These are phyloP conservation scores for Betula pendula DNA, from an alignment of 306 rosid species.

Conservation along the genomic window DNA sequence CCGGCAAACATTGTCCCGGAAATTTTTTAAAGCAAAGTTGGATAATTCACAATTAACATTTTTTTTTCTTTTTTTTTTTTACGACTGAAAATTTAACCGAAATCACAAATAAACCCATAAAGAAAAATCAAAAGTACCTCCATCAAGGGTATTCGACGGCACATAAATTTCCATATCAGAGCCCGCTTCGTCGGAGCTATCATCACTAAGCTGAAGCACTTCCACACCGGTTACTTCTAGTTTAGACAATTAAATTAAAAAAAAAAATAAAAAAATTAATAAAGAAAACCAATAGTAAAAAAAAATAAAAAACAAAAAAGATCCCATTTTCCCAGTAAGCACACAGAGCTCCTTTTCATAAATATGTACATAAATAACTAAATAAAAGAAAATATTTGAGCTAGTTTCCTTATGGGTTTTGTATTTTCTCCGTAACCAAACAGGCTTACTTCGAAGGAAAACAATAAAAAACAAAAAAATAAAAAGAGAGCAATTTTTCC, in stretches of 20 bases:
- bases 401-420: no score
- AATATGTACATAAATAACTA: no score
- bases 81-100: no score
- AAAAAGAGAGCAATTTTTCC: background rate
- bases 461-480: no score
- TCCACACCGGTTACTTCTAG: slow-evolving; percentile 1
- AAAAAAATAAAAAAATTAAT: background rate
- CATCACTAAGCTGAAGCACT: background rate
- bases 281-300: background rate
- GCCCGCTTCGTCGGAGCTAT: slow-evolving; percentile 6
- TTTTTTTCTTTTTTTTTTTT: no score
- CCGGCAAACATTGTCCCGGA: background rate
- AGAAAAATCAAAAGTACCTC: slow-evolving; percentile 9
- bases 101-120: background rate
- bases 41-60: background rate
- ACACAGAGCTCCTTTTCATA: no score
- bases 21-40: background rate
- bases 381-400: no score
- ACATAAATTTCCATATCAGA: background rate
- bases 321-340: background rate
- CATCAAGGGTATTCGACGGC: slow-evolving; percentile 14
- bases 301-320: no score
- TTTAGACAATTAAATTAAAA: background rate
- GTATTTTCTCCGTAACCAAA: no score
- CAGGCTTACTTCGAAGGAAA: no score